phyloP scores from a whole-genome alignment of 148 eudicot species.

The Silene uniflora region DNA sequence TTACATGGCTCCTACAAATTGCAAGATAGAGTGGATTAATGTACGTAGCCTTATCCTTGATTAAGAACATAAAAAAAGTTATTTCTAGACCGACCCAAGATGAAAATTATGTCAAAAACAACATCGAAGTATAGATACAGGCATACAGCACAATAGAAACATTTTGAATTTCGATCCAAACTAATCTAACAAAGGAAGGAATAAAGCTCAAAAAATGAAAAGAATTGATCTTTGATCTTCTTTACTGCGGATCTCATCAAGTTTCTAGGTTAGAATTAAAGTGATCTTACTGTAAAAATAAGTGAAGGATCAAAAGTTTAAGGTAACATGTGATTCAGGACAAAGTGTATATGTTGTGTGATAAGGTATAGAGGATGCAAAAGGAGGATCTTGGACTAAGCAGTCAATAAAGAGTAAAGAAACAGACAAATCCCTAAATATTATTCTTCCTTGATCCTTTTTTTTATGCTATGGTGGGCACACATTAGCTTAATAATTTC shows the following conservation, averaged over 20 bases:
- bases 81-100: too few relatives aligned
- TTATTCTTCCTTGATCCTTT: constrained; percentile 12
- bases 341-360: constrained; percentile 24
- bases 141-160: too few relatives aligned
- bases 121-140: too few relatives aligned
- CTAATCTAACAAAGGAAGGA: not conserved
- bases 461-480: not conserved
- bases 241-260: not conserved
- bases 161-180: too few relatives aligned
- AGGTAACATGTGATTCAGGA: constrained; percentile 9
- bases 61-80: too few relatives aligned
- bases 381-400: constrained; percentile 42
- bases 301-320: constrained; percentile 1
- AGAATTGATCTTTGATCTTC: not conserved
- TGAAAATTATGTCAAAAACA: too few relatives aligned
- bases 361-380: constrained; percentile 25
- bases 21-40: too few relatives aligned
- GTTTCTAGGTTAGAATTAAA: too few relatives aligned
- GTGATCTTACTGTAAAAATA: not conserved
- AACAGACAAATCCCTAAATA: constrained; percentile 14
- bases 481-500: not conserved
- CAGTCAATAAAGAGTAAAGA: constrained; percentile 46
- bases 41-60: too few relatives aligned
- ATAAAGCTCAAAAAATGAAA: not conserved
- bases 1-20: too few relatives aligned